Conservation (phyloP, 2,329 filamentous ascomycete species). For the Leptographium procerum region DNA sequence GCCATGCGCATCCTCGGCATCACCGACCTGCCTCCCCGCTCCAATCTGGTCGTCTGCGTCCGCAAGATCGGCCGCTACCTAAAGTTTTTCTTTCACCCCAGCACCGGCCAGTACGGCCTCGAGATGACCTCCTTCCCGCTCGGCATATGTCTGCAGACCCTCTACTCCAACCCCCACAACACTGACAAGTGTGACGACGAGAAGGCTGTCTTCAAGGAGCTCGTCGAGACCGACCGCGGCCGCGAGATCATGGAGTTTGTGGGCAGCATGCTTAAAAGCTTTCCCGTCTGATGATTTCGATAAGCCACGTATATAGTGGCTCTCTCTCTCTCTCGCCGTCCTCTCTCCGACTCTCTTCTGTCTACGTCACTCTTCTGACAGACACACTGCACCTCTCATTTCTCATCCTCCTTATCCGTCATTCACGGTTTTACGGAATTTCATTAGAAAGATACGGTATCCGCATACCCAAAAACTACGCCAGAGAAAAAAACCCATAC, state of each 20-base stretch:
- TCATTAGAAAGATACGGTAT: neutral
- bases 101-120: constrained; percentile 11
- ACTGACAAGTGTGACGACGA: constrained; percentile 2
- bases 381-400: no score
- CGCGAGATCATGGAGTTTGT: constrained; percentile 11
- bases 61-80: constrained; percentile 8
- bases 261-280: constrained; percentile 8
- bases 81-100: constrained; percentile 12
- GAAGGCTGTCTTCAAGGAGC: constrained; percentile 6
- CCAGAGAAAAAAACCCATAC: neutral
- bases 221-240: constrained; percentile 11
- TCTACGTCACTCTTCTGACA: neutral
- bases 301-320: neutral
- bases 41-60: constrained; percentile 7
- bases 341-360: neutral
- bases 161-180: neutral
- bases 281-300: neutral
- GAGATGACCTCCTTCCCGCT: constrained; percentile 13
- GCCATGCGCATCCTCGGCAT: constrained; percentile 7
- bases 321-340: neutral
- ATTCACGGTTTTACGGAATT: neutral
- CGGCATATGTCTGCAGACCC: constrained; percentile 9
- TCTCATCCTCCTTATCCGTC: neutral
- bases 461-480: neutral
- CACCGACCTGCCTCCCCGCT: constrained; percentile 5